phyloP scores from a whole-genome alignment of 306 rosid genomes.

The Cicer judaicum region DNA sequence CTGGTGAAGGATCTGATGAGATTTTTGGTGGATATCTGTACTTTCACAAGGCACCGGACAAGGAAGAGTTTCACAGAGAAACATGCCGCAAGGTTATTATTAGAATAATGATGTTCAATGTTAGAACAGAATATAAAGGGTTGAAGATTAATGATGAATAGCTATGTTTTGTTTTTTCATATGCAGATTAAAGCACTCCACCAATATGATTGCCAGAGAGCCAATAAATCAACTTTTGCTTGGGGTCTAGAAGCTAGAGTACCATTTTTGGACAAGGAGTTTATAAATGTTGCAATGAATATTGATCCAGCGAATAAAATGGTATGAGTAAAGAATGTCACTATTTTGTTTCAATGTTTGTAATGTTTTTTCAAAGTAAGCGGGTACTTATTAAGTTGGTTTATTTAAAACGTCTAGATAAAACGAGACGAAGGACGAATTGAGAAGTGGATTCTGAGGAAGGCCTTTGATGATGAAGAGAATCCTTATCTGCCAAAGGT shows the following conservation, averaged over 20 bases:
- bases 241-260: conserved; percentile 98
- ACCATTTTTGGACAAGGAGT: conserved; percentile 89
- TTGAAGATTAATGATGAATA: conserved; percentile 18
- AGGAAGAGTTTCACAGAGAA: conserved; percentile 92
- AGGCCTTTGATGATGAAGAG: conserved; percentile 91
- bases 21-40: conserved; percentile 93
- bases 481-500: conserved; percentile 96
- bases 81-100: conserved; percentile 86
- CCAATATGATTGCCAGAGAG: conserved; percentile 85
- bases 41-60: conserved; percentile 98
- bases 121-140: not conserved
- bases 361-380: conserved; percentile 24
- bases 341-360: conserved; percentile 17
- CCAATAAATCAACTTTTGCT: conserved; percentile 90
- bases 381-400: not conserved
- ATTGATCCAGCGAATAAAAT: conserved; percentile 82
- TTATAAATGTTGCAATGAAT: conserved; percentile 77
- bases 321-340: conserved; percentile 52
- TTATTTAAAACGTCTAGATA: conserved; percentile 57
- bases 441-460: conserved; percentile 89
- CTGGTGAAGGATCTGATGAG: conserved; percentile 99
- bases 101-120: conserved; percentile 14
- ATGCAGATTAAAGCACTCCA: conserved; percentile 92
- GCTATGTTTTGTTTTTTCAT: not conserved
- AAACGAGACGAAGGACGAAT: conserved; percentile 75